These are phyloP conservation scores for Kockiozyma suomiensis DNA, from an alignment of 805 yeast species.

Conservation along the genomic window DNA sequence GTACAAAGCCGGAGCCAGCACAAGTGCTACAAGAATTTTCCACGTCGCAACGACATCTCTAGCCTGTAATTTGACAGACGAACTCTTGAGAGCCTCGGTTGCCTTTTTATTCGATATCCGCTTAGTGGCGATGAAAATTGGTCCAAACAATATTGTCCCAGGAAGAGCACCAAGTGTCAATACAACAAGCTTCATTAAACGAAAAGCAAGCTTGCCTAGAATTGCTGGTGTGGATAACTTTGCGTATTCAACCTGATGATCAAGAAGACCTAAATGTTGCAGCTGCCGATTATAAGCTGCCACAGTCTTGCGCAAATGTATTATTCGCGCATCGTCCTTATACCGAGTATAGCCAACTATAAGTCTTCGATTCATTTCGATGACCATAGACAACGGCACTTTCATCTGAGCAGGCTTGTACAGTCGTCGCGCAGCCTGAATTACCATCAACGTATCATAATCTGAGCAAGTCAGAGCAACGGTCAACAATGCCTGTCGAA, in stretches of 20 bases:
- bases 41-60: conserved; percentile 95
- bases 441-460: conserved; percentile 83
- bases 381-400: conserved; percentile 77
- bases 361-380: conserved; percentile 88
- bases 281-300: conserved; percentile 69
- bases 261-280: conserved; percentile 63
- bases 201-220: conserved; percentile 50
- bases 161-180: conserved; percentile 74
- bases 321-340: conserved; percentile 68
- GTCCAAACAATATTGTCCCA: conserved; percentile 81
- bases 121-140: conserved; percentile 83
- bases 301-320: conserved; percentile 62
- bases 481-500: conserved; percentile 77
- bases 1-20: conserved; percentile 84
- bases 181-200: conserved; percentile 59
- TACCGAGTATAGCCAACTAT: conserved; percentile 78
- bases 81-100: conserved; percentile 73
- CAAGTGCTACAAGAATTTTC: conserved; percentile 88
- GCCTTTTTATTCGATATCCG: conserved; percentile 73
- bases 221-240: conserved; percentile 54
- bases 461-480: conserved; percentile 92
- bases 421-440: conserved; percentile 88
- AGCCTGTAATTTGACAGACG: conserved; percentile 87
- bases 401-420: conserved; percentile 73
- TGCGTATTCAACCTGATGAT: conserved; percentile 68